Base-by-base conservation (phyloP, 768 basidiomycete species). In the Phallus indusiatus region DNA sequence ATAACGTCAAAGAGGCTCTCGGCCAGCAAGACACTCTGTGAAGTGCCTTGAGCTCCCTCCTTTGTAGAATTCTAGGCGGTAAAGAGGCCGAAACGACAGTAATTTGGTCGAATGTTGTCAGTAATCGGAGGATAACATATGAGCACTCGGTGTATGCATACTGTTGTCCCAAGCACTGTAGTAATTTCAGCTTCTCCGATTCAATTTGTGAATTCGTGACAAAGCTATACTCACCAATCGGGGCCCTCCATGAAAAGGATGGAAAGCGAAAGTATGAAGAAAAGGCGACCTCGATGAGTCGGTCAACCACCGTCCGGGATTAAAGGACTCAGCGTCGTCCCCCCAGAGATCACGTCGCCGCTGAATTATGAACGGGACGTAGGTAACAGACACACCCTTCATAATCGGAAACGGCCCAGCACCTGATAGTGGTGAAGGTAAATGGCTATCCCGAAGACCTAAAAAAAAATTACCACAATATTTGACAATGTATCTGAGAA, bases 241-340 rank as follows among this genome's bases (percentile, higher is more conserved):
- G 8, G 68, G 68, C 10, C 68, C 68, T 16, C 60, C 66, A 52
- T 69, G 67, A 66, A 69, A 69, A 8, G 68, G 68, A 8, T 66
- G 55, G 55, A 68, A 69, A 17, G 65, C 65, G 50, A 60, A 63
- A 5, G 63, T 37, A 54, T 64, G 53, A 16, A 54, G 22, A 34
- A 68, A 57, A 0, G 54, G 53, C 24, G 36, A 21, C 37, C 59
- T 62, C 14, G 49, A 24, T 14, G 46, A 48, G 14, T 57, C 60
- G 12, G 64, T 68, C 2, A 71, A 48, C 74, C 74, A 75, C 34
- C 74, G 62, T 53, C 68, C 66, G 12, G 70, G 72, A 35, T 70
- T 63, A 61, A 73, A 75, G 4, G 61, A 57, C 47, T 67, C 53
- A 0, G 73, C 71, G 51, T 71, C 67, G 1, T 64, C 61, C 5